Percentiles rank a stretch among this genome's conserved stretches.
These are phyloP conservation scores for Pseudogymnoascus sp. DNA, from an alignment of 2,329 filamentous ascomycete species.

Conservation along the genomic window DNA sequence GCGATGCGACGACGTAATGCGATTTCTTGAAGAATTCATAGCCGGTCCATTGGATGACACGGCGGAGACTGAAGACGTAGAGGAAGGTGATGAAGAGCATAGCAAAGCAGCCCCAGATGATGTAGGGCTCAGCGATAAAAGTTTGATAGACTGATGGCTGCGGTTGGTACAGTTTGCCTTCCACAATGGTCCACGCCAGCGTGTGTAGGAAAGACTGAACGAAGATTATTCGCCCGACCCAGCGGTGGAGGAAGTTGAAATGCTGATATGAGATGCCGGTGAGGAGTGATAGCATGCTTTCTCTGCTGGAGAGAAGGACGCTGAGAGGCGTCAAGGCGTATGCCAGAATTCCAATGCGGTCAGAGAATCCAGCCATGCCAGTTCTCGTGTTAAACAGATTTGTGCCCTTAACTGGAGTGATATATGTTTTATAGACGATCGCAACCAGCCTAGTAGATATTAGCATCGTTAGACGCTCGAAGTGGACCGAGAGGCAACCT, in stretches of 20 bases:
- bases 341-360: conserved; percentile 61
- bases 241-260: conserved; percentile 71
- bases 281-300: conserved; percentile 59
- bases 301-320: conserved; percentile 57
- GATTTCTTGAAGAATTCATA: conserved; percentile 72
- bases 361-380: conserved; percentile 57
- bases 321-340: conserved; percentile 67
- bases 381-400: conserved; percentile 55
- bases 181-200: conserved; percentile 60
- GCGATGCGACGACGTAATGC: conserved; percentile 63
- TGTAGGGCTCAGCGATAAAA: conserved; percentile 58
- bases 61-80: conserved; percentile 48
- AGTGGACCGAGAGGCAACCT: conserved; percentile 12
- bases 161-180: conserved; percentile 60
- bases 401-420: conserved; percentile 55
- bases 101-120: conserved; percentile 65
- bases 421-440: conserved; percentile 59
- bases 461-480: conserved; percentile 1
- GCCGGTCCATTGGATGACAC: conserved; percentile 56
- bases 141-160: conserved; percentile 50
- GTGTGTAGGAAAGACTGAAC: conserved; percentile 61
- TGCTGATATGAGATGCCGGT: conserved; percentile 69
- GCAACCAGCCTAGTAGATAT: conserved; percentile 43
- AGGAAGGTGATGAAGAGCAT: conserved; percentile 55
- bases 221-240: conserved; percentile 67